Base-by-base conservation (phyloP, 805 yeast species). In the Isabelozyma gotoi region DNA sequence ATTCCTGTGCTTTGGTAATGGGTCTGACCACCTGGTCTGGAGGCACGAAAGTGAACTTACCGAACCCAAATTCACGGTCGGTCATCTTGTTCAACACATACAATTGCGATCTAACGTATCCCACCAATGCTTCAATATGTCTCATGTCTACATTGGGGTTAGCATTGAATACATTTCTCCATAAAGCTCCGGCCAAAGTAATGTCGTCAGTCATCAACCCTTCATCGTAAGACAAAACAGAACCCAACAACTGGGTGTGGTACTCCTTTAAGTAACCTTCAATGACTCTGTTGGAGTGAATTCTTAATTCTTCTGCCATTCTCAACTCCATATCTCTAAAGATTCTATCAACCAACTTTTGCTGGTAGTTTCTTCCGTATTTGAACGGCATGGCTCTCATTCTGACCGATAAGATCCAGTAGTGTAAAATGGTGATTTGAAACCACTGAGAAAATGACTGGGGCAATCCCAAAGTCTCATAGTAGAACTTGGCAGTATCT, bases 351-450 rank as follows among this genome's bases (percentile, higher is more conserved):
- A 91, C 87, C 32, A 94, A 67, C 60, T 89, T 89, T 65, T 91
- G 97, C 65, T 94, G 97, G 65, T 91, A 94, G 59, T 84, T 85
- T 53, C 80, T 80, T 33, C 97, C 95, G 60, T 88, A 83, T 56
- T 88, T 85, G 62, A 84, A 85, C 0, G 98, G 98, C 85, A 94
- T 77, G 7, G 95, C 95, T 63, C 99, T 82, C 97, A 94, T 91
- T 60, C 99, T 83, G 14, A 88, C 96, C 51, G 85, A 85, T 37
- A 94, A 73, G 58, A 94, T 83, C 99, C 99, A 94, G 46, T 88
- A 82, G 64, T 94, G 99, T 52, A 94, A 74, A 1, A 85, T 74
- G 5, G 96, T 87, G 48, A 94, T 85, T 67, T 92, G 98, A 63
- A 85, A 92, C 96, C 97, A 92, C 64, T 90, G 96, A n/a, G 92